Conservation (phyloP, 495 filamentous ascomycete species). For the Podospora sp. region DNA sequence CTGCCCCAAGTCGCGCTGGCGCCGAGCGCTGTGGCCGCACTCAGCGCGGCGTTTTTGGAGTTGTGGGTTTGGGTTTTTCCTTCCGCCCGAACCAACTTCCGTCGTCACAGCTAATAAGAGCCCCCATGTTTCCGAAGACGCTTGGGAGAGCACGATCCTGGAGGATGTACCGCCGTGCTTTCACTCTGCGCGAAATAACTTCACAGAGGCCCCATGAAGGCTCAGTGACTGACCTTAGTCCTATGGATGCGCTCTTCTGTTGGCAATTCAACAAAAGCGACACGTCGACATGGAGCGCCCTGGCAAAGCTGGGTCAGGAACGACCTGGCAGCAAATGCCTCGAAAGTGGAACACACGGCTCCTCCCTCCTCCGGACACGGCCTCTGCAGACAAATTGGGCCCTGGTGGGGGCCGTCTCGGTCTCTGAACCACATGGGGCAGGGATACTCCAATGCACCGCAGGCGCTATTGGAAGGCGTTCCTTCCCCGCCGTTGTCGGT, state of each 20-base stretch:
- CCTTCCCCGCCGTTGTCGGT: not conserved
- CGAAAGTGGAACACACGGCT: conserved; percentile 4
- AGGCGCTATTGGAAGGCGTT: not conserved
- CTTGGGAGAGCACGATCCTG: not conserved
- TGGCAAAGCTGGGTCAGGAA: not conserved
- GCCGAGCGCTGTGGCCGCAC: not conserved
- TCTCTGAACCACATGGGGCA: conserved; percentile 11
- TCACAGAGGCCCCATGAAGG: not conserved
- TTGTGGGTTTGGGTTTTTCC: conserved; percentile 1
- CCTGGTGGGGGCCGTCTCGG: conserved; percentile 2
- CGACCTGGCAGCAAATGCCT: conserved; percentile 5
- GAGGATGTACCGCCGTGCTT: not conserved
- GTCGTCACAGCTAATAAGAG: not conserved
- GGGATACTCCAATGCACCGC: conserved; percentile 2
- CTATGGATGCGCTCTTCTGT: not conserved
- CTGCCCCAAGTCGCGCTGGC: not conserved
- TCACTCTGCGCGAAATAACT: conserved; percentile 5
- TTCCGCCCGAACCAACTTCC: conserved; percentile 14
- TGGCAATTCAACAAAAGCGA: conserved; percentile 16
- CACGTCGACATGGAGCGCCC: not conserved
- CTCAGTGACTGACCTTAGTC: not conserved
- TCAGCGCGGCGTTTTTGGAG: not conserved
- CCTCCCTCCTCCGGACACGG: conserved; percentile 11
- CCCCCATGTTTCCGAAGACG: conserved; percentile 4
- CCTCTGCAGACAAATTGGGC: not conserved